Percentiles rank a stretch among this genome's conserved stretches.
These are phyloP conservation scores for Didymella lethalis DNA, from an alignment of 2,329 filamentous ascomycete species.

Conservation along the genomic window DNA sequence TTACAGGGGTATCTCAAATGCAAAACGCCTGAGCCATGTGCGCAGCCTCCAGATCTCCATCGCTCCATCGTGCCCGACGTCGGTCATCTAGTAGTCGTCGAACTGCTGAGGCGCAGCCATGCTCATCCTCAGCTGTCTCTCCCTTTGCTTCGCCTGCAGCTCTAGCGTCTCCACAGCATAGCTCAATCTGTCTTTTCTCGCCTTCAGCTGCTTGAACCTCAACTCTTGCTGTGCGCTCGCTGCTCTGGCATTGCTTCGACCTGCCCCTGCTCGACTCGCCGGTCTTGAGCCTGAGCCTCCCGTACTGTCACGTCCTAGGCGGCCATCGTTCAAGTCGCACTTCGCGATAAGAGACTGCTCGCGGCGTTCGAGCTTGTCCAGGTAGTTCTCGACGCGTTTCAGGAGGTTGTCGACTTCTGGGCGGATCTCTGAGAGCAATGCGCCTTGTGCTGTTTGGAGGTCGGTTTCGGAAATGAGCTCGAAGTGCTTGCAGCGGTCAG, in stretches of 20 bases:
- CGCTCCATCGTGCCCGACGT: background rate
- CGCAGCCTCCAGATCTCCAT: background rate
- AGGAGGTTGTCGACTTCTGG: slow-evolving; percentile 83
- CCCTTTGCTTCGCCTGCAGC: slow-evolving; percentile 80
- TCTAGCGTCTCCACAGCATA: slow-evolving; percentile 88
- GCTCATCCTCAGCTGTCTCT: slow-evolving; percentile 76
- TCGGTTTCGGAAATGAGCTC: slow-evolving; percentile 88
- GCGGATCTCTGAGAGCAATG: slow-evolving; percentile 87
- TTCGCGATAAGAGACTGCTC: slow-evolving; percentile 85
- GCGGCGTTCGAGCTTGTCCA: slow-evolving; percentile 82
- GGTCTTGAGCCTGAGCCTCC: slow-evolving; percentile 35
- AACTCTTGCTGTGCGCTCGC: slow-evolving; percentile 59
- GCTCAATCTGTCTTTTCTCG: slow-evolving; percentile 84
- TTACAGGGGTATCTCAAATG: slow-evolving; percentile 41
- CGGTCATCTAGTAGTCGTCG: slow-evolving; percentile 38
- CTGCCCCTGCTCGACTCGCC: slow-evolving; percentile 33
- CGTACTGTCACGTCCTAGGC: slow-evolving; percentile 56
- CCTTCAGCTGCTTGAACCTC: slow-evolving; percentile 72
- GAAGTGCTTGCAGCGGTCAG: slow-evolving; percentile 71
- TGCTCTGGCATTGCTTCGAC: slow-evolving; percentile 40
- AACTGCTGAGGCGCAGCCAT: slow-evolving; percentile 64
- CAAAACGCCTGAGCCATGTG: slow-evolving; percentile 32
- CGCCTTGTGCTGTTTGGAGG: slow-evolving; percentile 80
- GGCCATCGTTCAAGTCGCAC: slow-evolving; percentile 81
- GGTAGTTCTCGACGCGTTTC: slow-evolving; percentile 79